phyloP scores from a whole-genome alignment of 2,329 filamentous ascomycete genomes.

The Didymella keratinophila region DNA sequence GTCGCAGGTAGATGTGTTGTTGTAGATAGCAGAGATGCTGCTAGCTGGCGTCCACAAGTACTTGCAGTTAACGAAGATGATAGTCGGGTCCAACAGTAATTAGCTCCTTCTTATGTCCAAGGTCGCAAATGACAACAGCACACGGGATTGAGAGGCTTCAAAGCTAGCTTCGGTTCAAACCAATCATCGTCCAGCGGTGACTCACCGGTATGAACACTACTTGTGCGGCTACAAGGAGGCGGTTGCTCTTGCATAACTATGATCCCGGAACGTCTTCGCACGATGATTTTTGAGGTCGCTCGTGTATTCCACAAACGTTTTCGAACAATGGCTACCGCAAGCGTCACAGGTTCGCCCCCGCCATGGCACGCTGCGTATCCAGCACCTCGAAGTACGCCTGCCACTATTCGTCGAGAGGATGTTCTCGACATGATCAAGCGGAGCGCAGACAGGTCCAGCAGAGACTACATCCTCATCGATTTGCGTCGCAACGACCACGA shows the following conservation, averaged over 20 bases:
- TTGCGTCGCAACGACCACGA: conserved; percentile 8
- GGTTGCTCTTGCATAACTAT: conserved; percentile 3
- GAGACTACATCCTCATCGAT: conserved; percentile 5
- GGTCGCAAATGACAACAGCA: conserved; percentile 6
- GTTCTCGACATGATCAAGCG: conserved; percentile 6
- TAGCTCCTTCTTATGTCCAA: conserved; percentile 7
- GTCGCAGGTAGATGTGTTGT: not conserved
- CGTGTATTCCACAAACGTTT: not conserved
- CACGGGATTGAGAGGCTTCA: not conserved
- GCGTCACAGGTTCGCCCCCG: conserved; percentile 4
- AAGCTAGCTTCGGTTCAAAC: not conserved
- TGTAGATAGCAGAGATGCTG: conserved; percentile 5
- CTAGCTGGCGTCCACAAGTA: conserved; percentile 2
- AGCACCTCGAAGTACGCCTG: not conserved
- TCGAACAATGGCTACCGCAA: conserved; percentile 6
- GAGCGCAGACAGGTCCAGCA: conserved; percentile 2
- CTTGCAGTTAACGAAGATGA: not conserved
- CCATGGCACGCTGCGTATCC: conserved; percentile 8
- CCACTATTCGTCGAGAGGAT: conserved; percentile 5
- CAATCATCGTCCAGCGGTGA: conserved; percentile 5
- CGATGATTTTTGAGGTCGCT: not conserved
- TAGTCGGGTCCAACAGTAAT: not conserved
- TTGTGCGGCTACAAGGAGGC: not conserved
- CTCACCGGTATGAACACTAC: not conserved
- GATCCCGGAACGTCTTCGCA: not conserved